Evolutionary conservation across 1,139 yeast species (phyloP).

Genomic region (Candida sanyaensis): DNA sequence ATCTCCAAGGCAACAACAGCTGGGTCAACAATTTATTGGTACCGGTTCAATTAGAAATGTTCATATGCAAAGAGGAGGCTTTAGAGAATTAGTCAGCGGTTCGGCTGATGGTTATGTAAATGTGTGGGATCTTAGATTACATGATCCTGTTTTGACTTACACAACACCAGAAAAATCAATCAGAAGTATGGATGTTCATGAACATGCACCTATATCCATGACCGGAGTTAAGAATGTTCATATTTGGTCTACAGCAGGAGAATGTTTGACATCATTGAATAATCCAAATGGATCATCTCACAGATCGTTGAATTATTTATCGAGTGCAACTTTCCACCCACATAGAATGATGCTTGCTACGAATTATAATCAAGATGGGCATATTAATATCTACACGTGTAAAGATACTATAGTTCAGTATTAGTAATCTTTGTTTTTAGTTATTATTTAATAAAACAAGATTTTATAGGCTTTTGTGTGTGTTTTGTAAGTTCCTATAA

Average conservation of each 20-base stretch:
- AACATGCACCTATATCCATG: slow-evolving; percentile 92
- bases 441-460: too few species aligned
- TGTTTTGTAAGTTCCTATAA: not conserved
- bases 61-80: slow-evolving; percentile 97
- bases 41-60: slow-evolving; percentile 70
- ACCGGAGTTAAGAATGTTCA: slow-evolving; percentile 84
- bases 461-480: not conserved
- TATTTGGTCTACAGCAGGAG: slow-evolving; percentile 87
- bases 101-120: slow-evolving; percentile 81
- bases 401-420: slow-evolving; percentile 43
- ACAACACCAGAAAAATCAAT: slow-evolving; percentile 60
- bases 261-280: slow-evolving; percentile 61
- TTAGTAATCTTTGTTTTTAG: slow-evolving; percentile 10
- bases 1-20: slow-evolving; percentile 21
- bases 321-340: slow-evolving; percentile 82
- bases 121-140: slow-evolving; percentile 84
- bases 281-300: slow-evolving; percentile 48
- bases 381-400: slow-evolving; percentile 62
- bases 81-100: slow-evolving; percentile 84
- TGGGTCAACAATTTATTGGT: slow-evolving; percentile 10
- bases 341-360: slow-evolving; percentile 94
- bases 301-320: slow-evolving; percentile 55
- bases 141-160: slow-evolving; percentile 70
- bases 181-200: slow-evolving; percentile 82
- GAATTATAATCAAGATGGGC: slow-evolving; percentile 77